These are phyloP conservation scores for Lodderomyces parapsilosis DNA, from an alignment of 1,139 yeast genomes.

Conservation along the genomic window DNA sequence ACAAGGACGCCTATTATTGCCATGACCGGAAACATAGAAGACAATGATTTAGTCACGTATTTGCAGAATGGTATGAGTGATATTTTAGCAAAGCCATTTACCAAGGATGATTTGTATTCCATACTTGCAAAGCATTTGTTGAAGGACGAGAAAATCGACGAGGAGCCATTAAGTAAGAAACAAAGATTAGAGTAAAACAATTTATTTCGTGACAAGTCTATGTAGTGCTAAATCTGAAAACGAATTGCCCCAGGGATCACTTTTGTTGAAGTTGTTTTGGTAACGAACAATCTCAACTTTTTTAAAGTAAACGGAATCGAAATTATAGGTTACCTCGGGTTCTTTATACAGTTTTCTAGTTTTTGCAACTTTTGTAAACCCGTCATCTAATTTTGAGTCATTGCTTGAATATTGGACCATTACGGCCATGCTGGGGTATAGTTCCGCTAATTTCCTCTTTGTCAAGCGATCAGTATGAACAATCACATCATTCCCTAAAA, in stretches of 20 bases:
- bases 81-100: slow-evolving; percentile 88
- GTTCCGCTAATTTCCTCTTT: slow-evolving; percentile 35
- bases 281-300: slow-evolving; percentile 19
- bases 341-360: slow-evolving; percentile 26
- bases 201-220: slow-evolving; percentile 6
- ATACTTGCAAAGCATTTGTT: slow-evolving; percentile 69
- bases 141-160: slow-evolving; percentile 15
- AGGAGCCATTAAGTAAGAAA: slow-evolving; percentile 11
- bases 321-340: slow-evolving; percentile 38
- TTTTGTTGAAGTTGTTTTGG: slow-evolving; percentile 15
- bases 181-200: slow-evolving; percentile 9
- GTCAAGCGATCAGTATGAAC: slow-evolving; percentile 55
- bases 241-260: slow-evolving; percentile 50
- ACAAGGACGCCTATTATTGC: slow-evolving; percentile 86
- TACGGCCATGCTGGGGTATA: slow-evolving; percentile 42
- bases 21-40: slow-evolving; percentile 88
- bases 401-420: slow-evolving; percentile 29
- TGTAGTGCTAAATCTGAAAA: slow-evolving; percentile 56
- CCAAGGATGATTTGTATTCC: slow-evolving; percentile 76
- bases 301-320: slow-evolving; percentile 32
- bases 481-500: slow-evolving; percentile 50
- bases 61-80: slow-evolving; percentile 90
- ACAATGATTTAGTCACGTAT: slow-evolving; percentile 76
- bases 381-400: slow-evolving; percentile 20
- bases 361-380: slow-evolving; percentile 28